phyloP scores from a whole-genome alignment of 2,329 filamentous ascomycete species.

The Canariomyces notabilis region DNA sequence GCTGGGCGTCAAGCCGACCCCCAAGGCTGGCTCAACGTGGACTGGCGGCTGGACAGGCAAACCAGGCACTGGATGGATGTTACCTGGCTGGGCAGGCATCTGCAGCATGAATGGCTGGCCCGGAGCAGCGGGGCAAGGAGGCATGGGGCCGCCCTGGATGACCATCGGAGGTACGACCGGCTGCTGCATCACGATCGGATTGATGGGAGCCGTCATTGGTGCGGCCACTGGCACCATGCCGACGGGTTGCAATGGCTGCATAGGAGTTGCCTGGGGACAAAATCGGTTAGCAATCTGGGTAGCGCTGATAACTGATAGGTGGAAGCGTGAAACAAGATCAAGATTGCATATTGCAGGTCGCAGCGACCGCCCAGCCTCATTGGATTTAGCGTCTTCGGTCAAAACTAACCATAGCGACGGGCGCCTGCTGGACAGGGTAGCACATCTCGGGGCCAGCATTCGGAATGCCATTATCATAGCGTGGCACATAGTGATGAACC shows the following conservation, averaged over 20 bases:
- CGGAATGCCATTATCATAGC: conserved; percentile 36
- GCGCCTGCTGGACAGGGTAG: conserved; percentile 4
- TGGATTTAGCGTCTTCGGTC: neutral
- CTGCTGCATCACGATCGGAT: conserved; percentile 25
- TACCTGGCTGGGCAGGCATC: conserved; percentile 35
- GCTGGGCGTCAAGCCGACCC: conserved; percentile 46
- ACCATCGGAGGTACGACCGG: conserved; percentile 19
- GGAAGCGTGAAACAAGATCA: neutral
- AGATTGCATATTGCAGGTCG: neutral
- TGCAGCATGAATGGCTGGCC: conserved; percentile 6
- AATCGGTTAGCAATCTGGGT: conserved; percentile 13
- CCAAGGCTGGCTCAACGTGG: conserved; percentile 44
- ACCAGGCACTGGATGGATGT: conserved; percentile 21
- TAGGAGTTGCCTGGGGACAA: conserved; percentile 14
- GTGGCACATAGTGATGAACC: conserved; percentile 51
- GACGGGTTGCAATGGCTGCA: conserved; percentile 15
- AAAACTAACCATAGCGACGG: conserved; percentile 11
- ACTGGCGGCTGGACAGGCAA: conserved; percentile 19
- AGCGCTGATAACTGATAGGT: neutral
- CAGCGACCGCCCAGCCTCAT: neutral
- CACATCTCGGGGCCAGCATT: neutral
- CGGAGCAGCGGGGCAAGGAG: conserved; percentile 15
- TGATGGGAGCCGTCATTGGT: conserved; percentile 16
- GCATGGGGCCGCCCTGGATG: conserved; percentile 11
- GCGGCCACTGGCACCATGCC: conserved; percentile 3